Percentiles rank a stretch among this genome's conserved stretches.
Conservation (phyloP, 805 yeast species). For the Pichia manshurica region DNA sequence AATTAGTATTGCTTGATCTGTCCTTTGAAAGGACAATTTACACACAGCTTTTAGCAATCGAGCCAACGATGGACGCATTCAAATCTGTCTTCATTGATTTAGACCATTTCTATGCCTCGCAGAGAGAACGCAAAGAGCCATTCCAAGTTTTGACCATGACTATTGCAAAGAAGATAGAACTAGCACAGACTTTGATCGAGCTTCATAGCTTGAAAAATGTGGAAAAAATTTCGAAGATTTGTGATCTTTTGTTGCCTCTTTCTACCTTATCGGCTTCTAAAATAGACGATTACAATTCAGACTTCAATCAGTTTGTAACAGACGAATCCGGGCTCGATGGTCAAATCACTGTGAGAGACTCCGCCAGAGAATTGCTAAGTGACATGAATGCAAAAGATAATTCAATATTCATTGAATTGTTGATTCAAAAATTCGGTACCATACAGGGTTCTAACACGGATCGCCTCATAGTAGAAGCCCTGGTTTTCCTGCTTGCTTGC, state of each 20-base stretch:
- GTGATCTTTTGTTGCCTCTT: conserved; percentile 32
- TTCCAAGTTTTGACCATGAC: conserved; percentile 17
- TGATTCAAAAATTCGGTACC: conserved; percentile 17
- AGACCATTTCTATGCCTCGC: conserved; percentile 16
- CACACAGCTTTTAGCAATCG: conserved; percentile 11
- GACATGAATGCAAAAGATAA: conserved; percentile 43
- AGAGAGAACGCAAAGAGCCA: conserved; percentile 23
- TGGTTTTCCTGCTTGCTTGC: conserved; percentile 36
- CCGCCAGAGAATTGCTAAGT: conserved; percentile 50
- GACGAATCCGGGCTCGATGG: conserved; percentile 67
- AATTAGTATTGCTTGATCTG: conserved; percentile 20
- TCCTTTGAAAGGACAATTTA: conserved; percentile 18
- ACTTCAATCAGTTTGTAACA: conserved; percentile 65
- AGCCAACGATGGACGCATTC: not conserved
- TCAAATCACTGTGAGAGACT: conserved; percentile 51
- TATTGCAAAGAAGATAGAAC: conserved; percentile 28
- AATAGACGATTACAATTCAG: conserved; percentile 46
- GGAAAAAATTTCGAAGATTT: conserved; percentile 18
- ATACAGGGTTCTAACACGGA: not conserved
- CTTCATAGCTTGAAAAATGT: conserved; percentile 14
- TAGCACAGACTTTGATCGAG: conserved; percentile 27
- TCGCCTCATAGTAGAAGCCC: conserved; percentile 34
- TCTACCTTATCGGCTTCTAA: conserved; percentile 39
- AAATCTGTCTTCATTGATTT: conserved; percentile 19
- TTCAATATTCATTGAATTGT: conserved; percentile 17